Base-by-base conservation (phyloP, 2,329 filamentous ascomycete genomes). In the Aspergillus novofumigatus region DNA sequence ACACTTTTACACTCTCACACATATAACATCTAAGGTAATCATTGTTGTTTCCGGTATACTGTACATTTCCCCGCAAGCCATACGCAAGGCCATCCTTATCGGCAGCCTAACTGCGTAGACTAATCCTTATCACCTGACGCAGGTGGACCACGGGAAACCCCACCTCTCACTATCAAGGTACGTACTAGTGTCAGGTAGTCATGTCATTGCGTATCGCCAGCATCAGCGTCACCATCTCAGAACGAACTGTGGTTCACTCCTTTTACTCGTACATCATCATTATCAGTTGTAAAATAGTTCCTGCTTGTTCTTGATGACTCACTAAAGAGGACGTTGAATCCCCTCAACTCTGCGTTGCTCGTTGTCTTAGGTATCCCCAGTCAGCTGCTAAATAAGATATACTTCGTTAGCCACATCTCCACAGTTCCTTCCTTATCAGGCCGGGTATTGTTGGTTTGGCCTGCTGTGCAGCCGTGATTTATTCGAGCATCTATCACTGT, bases 201-300 rank as follows among this genome's bases (percentile, higher is more conserved):
- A 44, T 47, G 17, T 21, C 20, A 44, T 47, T 47, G 21, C 44
- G 21, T 47, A 47, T 25, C 44, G 17, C 21, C 21, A 26, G 44
- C 23, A 47, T 47, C 44, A 47, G 21, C 44, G 44, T 47, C 44
- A 47, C 44, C 44, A 47, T 47, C 44, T 25, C 4, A 14, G 11
- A 21, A 44, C 10, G 20, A 23, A 23, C 50, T 41, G 32, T 38
- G 29, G 35, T 52, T 38, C 44, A 47, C 44, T 23, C 11, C 8
- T 3, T 17, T 55, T 7, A 48, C 42, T 9, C 42, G 44, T 48
- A 52, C 41, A 49, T 45, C 49, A 56, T 54, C 52, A 48, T 41
- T 26, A 55, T 65, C 58, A 57, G 59, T 23, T 4, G 10, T 23
- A 26, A 7, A 47, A 14, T 25, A 47, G 20, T 45, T 45, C 21